Percentiles rank a stretch among this genome's conserved stretches.
Evolutionary conservation across 78 protist genomes (phyloP).

Genomic region (Dictyostelium capitatum): DNA sequence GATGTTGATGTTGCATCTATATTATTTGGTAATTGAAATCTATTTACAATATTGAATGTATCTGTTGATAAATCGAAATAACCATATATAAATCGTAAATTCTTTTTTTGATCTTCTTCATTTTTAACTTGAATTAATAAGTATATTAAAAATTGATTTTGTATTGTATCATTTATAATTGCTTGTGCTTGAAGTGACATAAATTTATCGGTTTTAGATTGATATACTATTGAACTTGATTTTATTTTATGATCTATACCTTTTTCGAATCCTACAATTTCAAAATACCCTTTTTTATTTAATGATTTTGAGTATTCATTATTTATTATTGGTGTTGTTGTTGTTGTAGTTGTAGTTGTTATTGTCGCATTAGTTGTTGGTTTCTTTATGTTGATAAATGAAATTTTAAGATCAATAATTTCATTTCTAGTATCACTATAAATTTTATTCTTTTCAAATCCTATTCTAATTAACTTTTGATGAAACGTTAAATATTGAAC

Average conservation of each 20-base stretch:
- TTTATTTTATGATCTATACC: background rate
- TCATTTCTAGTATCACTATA: background rate
- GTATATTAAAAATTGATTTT: background rate
- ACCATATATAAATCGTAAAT: background rate
- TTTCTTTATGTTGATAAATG: background rate
- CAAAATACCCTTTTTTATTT: constrained; percentile 15
- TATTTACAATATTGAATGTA: background rate
- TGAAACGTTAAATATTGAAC: constrained; percentile 3
- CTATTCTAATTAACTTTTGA: background rate
- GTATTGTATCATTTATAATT: background rate
- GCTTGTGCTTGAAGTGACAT: background rate
- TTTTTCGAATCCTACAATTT: constrained; percentile 9
- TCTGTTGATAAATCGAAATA: background rate
- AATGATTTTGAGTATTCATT: background rate
- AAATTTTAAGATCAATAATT: background rate
- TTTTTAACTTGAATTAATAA: background rate
- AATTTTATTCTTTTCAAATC: background rate
- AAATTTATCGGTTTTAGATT: background rate
- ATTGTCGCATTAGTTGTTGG: too few species aligned
- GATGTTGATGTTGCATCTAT: background rate
- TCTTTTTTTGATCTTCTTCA: too few species aligned
- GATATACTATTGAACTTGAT: background rate
- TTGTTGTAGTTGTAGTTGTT: background rate
- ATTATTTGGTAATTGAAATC: background rate
- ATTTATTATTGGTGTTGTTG: background rate